phyloP scores from a whole-genome alignment of 2,329 filamentous ascomycete genomes.

The Metarhizium brunneum region DNA sequence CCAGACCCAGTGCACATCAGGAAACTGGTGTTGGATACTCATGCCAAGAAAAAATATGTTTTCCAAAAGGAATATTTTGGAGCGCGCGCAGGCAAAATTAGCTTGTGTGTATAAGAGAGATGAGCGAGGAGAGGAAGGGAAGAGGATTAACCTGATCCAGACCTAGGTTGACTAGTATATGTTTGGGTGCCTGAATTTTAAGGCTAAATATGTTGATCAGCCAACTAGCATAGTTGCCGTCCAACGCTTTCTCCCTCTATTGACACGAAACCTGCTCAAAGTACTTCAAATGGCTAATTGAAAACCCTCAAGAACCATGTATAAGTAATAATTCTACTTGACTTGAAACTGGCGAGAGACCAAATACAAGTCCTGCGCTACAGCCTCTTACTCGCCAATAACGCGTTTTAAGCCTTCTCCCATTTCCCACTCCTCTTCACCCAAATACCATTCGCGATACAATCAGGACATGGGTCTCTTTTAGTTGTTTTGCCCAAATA shows the following conservation, averaged over 20 bases:
- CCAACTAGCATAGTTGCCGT: too few relatives aligned
- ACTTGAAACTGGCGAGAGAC: too few relatives aligned
- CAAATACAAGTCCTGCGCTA: too few relatives aligned
- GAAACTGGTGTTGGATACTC: not conserved
- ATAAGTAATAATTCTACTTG: too few relatives aligned
- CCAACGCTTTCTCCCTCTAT: too few relatives aligned
- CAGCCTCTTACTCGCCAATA: not conserved
- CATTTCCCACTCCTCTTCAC: not conserved
- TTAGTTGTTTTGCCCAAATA: not conserved
- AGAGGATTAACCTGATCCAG: not conserved
- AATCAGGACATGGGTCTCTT: not conserved
- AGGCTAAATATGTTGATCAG: not conserved
- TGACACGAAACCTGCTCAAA: too few relatives aligned
- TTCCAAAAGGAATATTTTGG: not conserved
- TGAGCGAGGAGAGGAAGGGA: not conserved
- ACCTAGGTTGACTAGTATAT: not conserved
- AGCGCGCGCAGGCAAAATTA: not conserved
- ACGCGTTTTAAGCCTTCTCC: not conserved
- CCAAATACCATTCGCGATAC: not conserved
- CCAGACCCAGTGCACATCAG: constrained; percentile 1
- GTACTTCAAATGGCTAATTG: too few relatives aligned
- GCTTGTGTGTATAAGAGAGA: not conserved
- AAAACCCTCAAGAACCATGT: too few relatives aligned
- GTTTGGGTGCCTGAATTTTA: not conserved
- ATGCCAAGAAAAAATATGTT: not conserved